Base-by-base conservation (phyloP, 2,329 filamentous ascomycete genomes). In the Monilinia fructigena region DNA sequence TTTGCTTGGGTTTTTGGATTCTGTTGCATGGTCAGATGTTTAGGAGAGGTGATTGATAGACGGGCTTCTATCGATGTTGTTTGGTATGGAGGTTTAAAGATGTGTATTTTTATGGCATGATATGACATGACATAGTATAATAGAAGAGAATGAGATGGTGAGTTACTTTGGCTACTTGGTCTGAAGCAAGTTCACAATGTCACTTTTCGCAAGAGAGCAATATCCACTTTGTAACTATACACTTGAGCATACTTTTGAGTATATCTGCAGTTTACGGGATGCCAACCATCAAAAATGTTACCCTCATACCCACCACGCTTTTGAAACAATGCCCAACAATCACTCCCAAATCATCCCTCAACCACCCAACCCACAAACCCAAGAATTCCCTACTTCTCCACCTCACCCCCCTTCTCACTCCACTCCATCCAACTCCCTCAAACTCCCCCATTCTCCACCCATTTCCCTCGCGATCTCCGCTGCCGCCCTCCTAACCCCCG, bases 401-500 rank as follows among this genome's bases (percentile, higher is more conserved):
- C 71, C 58, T 65, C 59, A 0, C 93, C 94, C 0, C 90, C 89
- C 68, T 86, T 88, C 74, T 79, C 84, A 70, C 82, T 82, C 95
- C 95, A 98, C 76, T 98, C 94, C 70, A 91, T 58, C 89, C 89
- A 93, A 75, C 88, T 91, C 1, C 91, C 2, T 83, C 80, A 75
- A 92, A 94, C 79, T 93, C 90, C 26, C 86, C 86, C 0, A 10
- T 83, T 85, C 59, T 79, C 78, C 91, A 98, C 12, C 94, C 94
- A 2, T 88, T 89, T 75, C 90, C 72, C 82, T 81, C 40, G 95
- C 95, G 77, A 97, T 78, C 70, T 85, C 83, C 8, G 93, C 93
- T 8, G 93, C 93, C 0, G 90, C 86, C 55, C 83, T 92, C 75
- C 95, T 83, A 70, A 98, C 91, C 2, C 95, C 95, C 0, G 93